A percentile compares a stretch with the other conserved stretches of the same genome.
Conservation (phyloP, 1,284 basidiomycete species). For the Sporisorium exsertum region DNA sequence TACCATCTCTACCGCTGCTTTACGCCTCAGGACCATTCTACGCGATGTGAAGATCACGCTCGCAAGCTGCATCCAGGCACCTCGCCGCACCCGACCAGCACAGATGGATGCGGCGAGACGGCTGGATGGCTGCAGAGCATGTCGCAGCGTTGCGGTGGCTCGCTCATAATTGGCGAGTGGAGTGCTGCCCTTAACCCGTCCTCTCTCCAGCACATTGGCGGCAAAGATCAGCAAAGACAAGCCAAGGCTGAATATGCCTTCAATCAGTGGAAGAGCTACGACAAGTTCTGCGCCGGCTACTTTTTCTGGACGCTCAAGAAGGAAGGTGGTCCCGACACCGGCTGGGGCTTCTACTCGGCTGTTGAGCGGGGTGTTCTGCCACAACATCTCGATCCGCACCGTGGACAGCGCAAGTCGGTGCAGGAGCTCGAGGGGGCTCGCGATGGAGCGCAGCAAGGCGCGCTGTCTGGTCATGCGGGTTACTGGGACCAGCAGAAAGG, state of each 20-base stretch:
- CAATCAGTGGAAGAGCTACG: constrained; percentile 79
- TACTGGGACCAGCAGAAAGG: constrained; percentile 62
- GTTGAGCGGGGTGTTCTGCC: constrained; percentile 77
- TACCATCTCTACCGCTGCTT: constrained; percentile 90
- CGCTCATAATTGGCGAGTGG: constrained; percentile 81
- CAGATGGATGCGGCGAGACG: constrained; percentile 41
- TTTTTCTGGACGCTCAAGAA: constrained; percentile 93
- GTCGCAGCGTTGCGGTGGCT: constrained; percentile 72
- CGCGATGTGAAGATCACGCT: constrained; percentile 75
- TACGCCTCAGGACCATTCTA: constrained; percentile 75
- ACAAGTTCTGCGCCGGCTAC: constrained; percentile 79
- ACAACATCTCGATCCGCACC: constrained; percentile 46
- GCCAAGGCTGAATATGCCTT: constrained; percentile 72
- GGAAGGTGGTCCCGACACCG: constrained; percentile 77
- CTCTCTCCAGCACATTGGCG: constrained; percentile 71
- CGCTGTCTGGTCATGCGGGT: constrained; percentile 28
- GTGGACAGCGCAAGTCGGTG: constrained; percentile 24
- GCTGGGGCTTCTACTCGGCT: constrained; percentile 82
- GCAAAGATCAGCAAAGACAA: constrained; percentile 71
- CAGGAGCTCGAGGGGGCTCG: constrained; percentile 34
- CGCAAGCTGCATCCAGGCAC: constrained; percentile 44
- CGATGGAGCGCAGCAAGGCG: constrained; percentile 26
- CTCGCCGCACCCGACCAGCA: constrained; percentile 32
- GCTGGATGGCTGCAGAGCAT: constrained; percentile 48
- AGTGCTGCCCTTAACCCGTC: constrained; percentile 80